Conservation (phyloP, 2,329 filamentous ascomycete genomes). For the Kalmusia sp. region DNA sequence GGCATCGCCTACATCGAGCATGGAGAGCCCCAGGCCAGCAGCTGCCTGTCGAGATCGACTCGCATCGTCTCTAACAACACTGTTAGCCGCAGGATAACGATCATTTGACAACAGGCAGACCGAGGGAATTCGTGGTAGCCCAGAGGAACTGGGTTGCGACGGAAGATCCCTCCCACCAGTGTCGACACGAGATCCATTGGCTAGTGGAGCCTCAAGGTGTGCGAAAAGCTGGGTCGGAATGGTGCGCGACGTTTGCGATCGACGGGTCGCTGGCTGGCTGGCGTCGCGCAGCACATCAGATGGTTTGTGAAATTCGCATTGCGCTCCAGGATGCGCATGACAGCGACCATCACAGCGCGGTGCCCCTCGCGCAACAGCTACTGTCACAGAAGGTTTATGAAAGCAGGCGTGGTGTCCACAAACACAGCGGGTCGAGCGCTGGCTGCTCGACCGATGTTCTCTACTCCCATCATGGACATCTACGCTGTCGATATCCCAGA, state of each 20-base stretch:
- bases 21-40: conserved; percentile 42
- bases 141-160: conserved; percentile 41
- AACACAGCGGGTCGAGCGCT: conserved; percentile 55
- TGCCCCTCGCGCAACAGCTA: conserved; percentile 11
- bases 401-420: conserved; percentile 66
- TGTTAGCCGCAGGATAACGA: conserved; percentile 33
- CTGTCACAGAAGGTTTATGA: conserved; percentile 43
- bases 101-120: conserved; percentile 47
- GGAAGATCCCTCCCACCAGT: conserved; percentile 29
- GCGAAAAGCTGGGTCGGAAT: conserved; percentile 20
- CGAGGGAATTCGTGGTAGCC: conserved; percentile 45
- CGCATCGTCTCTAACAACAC: conserved; percentile 25
- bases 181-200: conserved; percentile 26
- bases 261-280: conserved; percentile 7
- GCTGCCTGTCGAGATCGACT: conserved; percentile 29
- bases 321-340: conserved; percentile 19
- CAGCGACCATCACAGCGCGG: conserved; percentile 22
- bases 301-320: conserved; percentile 21
- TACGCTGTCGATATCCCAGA: conserved; percentile 53
- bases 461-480: conserved; percentile 39
- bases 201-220: conserved; percentile 23
- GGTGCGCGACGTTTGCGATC: neutral
- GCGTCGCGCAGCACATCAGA: conserved; percentile 11
- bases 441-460: conserved; percentile 30
- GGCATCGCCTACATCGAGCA: conserved; percentile 35